A percentile compares a stretch with the other conserved stretches of the same genome.
phyloP scores from a whole-genome alignment of 768 basidiomycete species.

The Boletus tylopilopsis region DNA sequence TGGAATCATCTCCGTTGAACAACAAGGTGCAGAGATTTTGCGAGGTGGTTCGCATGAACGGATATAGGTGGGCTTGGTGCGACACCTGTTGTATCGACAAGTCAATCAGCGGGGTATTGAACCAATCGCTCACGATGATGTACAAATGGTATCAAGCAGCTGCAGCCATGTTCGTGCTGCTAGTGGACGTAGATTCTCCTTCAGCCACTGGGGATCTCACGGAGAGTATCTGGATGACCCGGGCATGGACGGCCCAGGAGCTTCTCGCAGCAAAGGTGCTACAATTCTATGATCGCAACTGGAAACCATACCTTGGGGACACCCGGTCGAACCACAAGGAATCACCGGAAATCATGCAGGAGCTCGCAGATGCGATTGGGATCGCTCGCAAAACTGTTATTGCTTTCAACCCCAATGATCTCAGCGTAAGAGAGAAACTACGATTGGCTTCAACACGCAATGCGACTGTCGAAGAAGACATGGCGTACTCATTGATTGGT shows the following conservation, averaged over 20 bases:
- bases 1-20: background rate
- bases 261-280: constrained; percentile 8
- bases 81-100: constrained; percentile 15
- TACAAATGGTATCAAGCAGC: constrained; percentile 14
- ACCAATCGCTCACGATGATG: constrained; percentile 11
- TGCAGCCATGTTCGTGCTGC: constrained; percentile 1
- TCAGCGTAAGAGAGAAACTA: constrained; percentile 10
- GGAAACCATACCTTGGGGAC: constrained; percentile 12
- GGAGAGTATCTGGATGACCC: constrained; percentile 6
- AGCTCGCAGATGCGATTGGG: constrained; percentile 5
- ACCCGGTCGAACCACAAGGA: constrained; percentile 7
- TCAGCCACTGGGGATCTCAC: background rate
- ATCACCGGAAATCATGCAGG: constrained; percentile 6
- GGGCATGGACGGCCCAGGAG: constrained; percentile 16
- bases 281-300: constrained; percentile 6
- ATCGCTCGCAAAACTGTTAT: constrained; percentile 1
- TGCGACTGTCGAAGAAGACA: constrained; percentile 5
- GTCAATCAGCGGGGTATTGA: constrained; percentile 2
- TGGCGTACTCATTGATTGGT: constrained; percentile 10
- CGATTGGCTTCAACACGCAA: constrained; percentile 9
- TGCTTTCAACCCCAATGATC: constrained; percentile 3
- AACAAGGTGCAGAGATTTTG: constrained; percentile 11
- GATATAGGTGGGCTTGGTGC: constrained; percentile 14
- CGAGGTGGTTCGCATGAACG: background rate
- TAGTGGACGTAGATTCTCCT: background rate